Base-by-base conservation (phyloP, 2,329 filamentous ascomycete species). In the Ophiostoma ulmi region DNA sequence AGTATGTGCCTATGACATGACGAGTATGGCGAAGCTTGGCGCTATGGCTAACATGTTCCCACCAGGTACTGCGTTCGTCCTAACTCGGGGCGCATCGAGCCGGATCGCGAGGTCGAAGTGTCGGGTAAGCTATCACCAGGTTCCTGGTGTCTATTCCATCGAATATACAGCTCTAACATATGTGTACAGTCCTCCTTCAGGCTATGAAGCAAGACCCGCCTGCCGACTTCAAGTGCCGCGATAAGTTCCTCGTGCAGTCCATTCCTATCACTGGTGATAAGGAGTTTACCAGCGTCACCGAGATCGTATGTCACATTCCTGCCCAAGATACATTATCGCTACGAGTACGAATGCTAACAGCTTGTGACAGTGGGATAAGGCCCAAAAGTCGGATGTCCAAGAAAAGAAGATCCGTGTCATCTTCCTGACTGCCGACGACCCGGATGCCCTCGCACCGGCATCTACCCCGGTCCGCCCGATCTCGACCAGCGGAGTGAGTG, bases 191-290 rank as follows among this genome's bases (percentile, higher is more conserved):
- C 72, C 89, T 98, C 52, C 88, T 99, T 61, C 95, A 99, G 83
- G 93, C 94, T 35, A 97, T 99, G 95, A 97, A 97, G 85, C 88
- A 93, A 78, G 94, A 98, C 77, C 94, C 94, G 70, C 87, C 94
- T 26, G 80, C 85, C 71, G 94, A 97, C 79, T 89, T 91, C 73
- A 94, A 93, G 80, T 99, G 95, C 84, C 74, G 75, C 26, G 75
- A 76, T 73, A 76, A 76, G 73, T 76, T 76, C 44, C 70, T 76
- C 5, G 75, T 76, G 41, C 75, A 76, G 71, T 73, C 75, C 14
- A 72, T 76, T 6, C 85, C 89, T 66, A 91, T 97, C 74, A 90
- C 90, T 20, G 85, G 88, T 73, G 91, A 97, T 77, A 92, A 93
- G 82, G 93, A 97, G 77, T 92, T 92, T 76, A 85, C 86, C 72